Evolutionary conservation across 2,329 filamentous ascomycete genomes (phyloP).

Genomic region (Akanthomyces dipterigenus): DNA sequence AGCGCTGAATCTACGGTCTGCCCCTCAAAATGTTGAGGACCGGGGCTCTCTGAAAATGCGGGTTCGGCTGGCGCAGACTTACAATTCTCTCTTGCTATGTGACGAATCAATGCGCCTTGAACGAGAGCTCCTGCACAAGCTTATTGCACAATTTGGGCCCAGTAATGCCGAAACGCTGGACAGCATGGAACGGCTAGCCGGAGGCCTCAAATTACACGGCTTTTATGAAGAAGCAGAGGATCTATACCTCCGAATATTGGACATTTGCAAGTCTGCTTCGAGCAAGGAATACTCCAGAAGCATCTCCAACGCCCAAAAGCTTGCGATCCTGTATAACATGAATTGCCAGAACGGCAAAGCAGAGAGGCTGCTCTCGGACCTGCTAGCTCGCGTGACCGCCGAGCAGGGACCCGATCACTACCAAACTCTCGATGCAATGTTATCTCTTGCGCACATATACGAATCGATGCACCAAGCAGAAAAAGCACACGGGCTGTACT

Average conservation of each 20-base stretch:
- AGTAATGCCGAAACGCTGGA: too few relatives aligned
- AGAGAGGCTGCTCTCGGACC: background rate
- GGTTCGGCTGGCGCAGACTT: background rate
- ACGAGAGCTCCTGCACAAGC: too few relatives aligned
- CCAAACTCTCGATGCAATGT: background rate
- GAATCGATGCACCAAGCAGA: background rate
- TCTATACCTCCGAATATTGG: too few relatives aligned
- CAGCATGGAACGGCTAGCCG: too few relatives aligned
- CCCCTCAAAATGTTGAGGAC: background rate
- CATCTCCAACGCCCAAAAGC: too few relatives aligned
- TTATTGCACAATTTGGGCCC: too few relatives aligned
- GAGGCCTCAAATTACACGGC: too few relatives aligned
- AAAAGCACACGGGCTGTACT: background rate
- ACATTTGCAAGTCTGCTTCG: too few relatives aligned
- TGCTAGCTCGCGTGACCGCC: background rate
- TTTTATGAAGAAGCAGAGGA: too few relatives aligned
- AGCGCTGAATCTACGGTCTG: background rate
- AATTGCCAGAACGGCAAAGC: too few relatives aligned
- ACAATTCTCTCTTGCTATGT: background rate
- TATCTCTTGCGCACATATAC: background rate
- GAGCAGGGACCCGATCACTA: background rate
- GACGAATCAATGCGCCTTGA: background rate
- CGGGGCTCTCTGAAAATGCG: background rate
- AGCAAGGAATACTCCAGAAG: too few relatives aligned
- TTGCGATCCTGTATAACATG: too few relatives aligned